phyloP scores from a whole-genome alignment of 768 basidiomycete species.

The Cytidiella melzeri region DNA sequence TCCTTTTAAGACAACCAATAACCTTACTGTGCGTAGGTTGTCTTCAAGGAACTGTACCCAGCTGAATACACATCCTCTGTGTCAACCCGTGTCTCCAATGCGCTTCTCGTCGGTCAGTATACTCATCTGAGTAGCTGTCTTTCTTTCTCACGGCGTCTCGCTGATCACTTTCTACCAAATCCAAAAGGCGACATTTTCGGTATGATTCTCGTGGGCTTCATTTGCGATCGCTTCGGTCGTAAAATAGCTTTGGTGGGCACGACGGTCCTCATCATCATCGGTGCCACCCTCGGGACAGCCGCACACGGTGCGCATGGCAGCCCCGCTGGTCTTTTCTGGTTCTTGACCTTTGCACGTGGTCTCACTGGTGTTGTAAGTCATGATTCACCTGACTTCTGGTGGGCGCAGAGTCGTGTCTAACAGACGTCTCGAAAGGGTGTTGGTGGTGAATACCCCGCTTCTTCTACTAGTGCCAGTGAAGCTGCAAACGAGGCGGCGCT shows the following conservation, averaged over 20 bases:
- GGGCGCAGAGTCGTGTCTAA: not conserved
- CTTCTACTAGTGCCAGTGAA: constrained; percentile 62
- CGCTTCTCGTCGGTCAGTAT: constrained; percentile 57
- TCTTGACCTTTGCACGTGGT: constrained; percentile 65
- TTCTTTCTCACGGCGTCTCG: not conserved
- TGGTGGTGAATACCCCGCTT: constrained; percentile 74
- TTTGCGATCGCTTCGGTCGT: constrained; percentile 68
- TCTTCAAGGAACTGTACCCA: constrained; percentile 60
- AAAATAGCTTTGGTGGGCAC: constrained; percentile 70
- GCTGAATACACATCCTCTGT: constrained; percentile 51
- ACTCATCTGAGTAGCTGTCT: too few species aligned
- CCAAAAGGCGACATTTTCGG: constrained; percentile 60
- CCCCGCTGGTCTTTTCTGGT: constrained; percentile 62
- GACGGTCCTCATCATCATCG: constrained; percentile 62
- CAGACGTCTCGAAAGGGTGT: constrained; percentile 41
- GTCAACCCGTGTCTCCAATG: constrained; percentile 65
- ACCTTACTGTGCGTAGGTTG: constrained; percentile 42
- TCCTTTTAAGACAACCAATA: too few species aligned
- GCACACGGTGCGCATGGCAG: constrained; percentile 57
- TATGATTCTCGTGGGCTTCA: constrained; percentile 54
- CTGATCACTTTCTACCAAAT: too few species aligned
- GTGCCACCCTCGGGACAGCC: constrained; percentile 63
- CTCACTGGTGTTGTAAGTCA: constrained; percentile 55
- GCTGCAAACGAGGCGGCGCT: constrained; percentile 66
- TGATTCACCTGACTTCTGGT: not conserved